Conservation (phyloP, 305 asterid genomes). For the Fraxinus dipetala region DNA sequence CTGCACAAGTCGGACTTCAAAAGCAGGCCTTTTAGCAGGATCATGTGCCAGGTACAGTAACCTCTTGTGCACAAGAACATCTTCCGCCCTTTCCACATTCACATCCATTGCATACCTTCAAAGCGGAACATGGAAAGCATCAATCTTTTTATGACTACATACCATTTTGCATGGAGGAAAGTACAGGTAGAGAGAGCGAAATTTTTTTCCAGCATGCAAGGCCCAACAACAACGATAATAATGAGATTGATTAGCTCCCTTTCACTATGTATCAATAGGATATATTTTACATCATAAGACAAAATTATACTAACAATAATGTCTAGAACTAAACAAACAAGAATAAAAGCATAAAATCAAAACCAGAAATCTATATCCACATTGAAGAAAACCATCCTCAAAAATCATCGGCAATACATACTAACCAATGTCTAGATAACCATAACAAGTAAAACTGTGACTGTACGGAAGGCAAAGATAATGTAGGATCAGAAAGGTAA, state of each 20-base stretch:
- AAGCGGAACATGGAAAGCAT: constrained; percentile 21
- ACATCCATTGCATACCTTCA: constrained; percentile 94
- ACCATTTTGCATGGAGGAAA: not conserved
- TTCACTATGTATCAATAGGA: not conserved
- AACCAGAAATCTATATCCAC: constrained; percentile 12
- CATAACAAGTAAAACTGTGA: not conserved
- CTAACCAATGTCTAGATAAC: not conserved
- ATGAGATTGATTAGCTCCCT: not conserved
- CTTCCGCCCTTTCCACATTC: constrained; percentile 87
- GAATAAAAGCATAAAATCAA: not conserved
- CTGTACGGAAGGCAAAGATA: not conserved
- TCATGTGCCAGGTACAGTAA: constrained; percentile 78
- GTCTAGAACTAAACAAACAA: constrained; percentile 4
- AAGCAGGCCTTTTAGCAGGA: constrained; percentile 83
- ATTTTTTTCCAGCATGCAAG: constrained; percentile 32
- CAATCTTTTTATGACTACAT: constrained; percentile 9
- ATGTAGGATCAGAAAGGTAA: not conserved
- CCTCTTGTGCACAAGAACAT: constrained; percentile 82
- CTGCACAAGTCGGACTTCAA: constrained; percentile 95
- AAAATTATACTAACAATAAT: not conserved
- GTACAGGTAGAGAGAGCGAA: not conserved
- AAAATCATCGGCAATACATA: not conserved
- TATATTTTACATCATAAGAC: not conserved
- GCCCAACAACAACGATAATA: not conserved
- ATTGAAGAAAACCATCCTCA: not conserved